Conservation (phyloP, 2,329 filamentous ascomycete genomes). For the Eutypa lata region DNA sequence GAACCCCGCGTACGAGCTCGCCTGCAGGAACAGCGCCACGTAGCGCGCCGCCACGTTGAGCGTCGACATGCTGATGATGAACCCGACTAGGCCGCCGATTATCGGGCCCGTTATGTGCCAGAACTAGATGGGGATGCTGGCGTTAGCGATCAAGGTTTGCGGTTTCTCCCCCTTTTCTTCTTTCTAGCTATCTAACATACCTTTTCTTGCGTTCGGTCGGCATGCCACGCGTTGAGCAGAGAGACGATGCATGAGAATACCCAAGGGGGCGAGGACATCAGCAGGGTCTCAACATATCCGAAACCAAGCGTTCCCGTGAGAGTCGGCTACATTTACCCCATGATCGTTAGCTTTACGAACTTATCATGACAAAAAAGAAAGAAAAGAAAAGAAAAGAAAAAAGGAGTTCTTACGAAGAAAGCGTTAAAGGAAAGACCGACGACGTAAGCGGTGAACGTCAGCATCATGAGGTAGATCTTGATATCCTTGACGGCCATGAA, state of each 20-base stretch:
- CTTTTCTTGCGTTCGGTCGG: conserved; percentile 53
- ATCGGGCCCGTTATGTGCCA: conserved; percentile 57
- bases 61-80: conserved; percentile 59
- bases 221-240: conserved; percentile 52
- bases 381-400: no score
- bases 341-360: conserved; percentile 10
- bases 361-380: not conserved
- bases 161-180: not conserved
- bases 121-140: conserved; percentile 35
- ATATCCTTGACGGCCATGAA: conserved; percentile 57
- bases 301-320: conserved; percentile 53
- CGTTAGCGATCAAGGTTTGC: not conserved
- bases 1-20: conserved; percentile 55
- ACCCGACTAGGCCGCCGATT: conserved; percentile 50
- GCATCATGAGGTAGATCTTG: conserved; percentile 63
- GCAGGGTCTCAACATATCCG: conserved; percentile 47
- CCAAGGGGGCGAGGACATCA: conserved; percentile 58
- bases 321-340: conserved; percentile 36
- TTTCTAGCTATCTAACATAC: conserved; percentile 23
- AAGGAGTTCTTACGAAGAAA: conserved; percentile 43
- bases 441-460: conserved; percentile 60
- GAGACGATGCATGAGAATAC: conserved; percentile 57
- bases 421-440: conserved; percentile 57
- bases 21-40: conserved; percentile 58
- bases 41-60: conserved; percentile 55